Percentiles rank a stretch among this genome's conserved stretches.
These are phyloP conservation scores for Blastocystis sp. DNA, from an alignment of 352 stramenopile species.

Conservation along the genomic window DNA sequence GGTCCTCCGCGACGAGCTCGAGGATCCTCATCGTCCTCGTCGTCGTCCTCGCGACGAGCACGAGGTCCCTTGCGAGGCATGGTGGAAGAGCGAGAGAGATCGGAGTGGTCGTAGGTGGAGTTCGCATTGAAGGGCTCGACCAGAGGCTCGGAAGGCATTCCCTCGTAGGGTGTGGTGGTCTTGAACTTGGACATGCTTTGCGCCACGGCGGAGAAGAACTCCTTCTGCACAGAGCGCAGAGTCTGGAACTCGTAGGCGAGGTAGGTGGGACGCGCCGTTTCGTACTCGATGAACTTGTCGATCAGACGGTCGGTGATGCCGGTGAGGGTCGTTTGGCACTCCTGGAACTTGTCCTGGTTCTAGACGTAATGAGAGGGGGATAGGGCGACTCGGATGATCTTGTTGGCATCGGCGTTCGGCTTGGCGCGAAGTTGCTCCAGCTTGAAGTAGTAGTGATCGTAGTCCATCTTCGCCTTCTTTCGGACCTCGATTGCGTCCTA, in stretches of 20 bases:
- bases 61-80: neutral
- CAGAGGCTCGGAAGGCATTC: neutral
- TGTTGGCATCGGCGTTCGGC: constrained; percentile 46
- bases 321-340: constrained; percentile 47
- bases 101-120: neutral
- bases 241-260: constrained; percentile 60
- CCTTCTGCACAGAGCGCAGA: constrained; percentile 57
- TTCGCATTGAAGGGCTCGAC: neutral
- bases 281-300: constrained; percentile 59
- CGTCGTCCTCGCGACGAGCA: neutral
- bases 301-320: constrained; percentile 48
- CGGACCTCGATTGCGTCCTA: constrained; percentile 39
- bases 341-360: constrained; percentile 61
- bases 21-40: neutral
- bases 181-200: constrained; percentile 59
- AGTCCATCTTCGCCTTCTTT: constrained; percentile 60
- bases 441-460: constrained; percentile 63
- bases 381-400: constrained; percentile 7
- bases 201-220: constrained; percentile 48
- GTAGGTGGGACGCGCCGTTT: constrained; percentile 44
- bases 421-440: constrained; percentile 40
- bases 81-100: neutral
- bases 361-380: neutral
- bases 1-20: neutral
- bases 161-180: neutral